These are phyloP conservation scores for Penstemon barbatus DNA, from an alignment of 257 asterid species.

Conservation along the genomic window DNA sequence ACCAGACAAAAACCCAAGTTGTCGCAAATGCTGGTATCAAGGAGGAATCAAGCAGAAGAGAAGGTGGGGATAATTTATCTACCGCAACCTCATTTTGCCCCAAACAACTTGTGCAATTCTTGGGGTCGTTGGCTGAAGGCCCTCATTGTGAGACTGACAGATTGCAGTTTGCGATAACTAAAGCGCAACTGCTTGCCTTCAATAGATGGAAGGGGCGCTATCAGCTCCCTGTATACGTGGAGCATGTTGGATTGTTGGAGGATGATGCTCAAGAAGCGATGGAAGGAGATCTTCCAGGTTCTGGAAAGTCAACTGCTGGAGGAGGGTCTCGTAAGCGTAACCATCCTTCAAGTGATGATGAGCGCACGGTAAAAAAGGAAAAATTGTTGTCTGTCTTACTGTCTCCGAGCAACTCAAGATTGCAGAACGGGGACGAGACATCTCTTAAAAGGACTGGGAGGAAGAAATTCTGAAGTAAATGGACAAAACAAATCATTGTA, in stretches of 20 bases:
- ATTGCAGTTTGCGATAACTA: constrained; percentile 40
- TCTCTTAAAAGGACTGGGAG: constrained; percentile 24
- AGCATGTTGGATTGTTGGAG: constrained; percentile 33
- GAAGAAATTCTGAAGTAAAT: constrained; percentile 26
- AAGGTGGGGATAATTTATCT: constrained; percentile 44
- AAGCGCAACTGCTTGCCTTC: constrained; percentile 62
- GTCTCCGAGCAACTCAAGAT: constrained; percentile 36
- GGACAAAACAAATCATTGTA: constrained; percentile 8
- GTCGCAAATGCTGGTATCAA: constrained; percentile 50
- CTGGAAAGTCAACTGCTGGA: constrained; percentile 30
- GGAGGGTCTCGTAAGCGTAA: constrained; percentile 36
- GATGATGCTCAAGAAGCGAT: constrained; percentile 31
- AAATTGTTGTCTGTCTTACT: constrained; percentile 37
- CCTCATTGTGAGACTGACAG: constrained; percentile 40
- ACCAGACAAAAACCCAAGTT: constrained; percentile 42
- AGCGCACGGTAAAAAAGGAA: constrained; percentile 33
- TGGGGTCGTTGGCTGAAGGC: constrained; percentile 50
- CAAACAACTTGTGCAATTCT: constrained; percentile 34
- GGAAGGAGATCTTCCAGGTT: constrained; percentile 26
- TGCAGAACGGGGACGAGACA: constrained; percentile 28
- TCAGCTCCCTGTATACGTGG: constrained; percentile 45
- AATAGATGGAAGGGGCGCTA: constrained; percentile 59
- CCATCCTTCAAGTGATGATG: constrained; percentile 28
- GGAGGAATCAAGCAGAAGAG: constrained; percentile 36
- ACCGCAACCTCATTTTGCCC: constrained; percentile 48